A percentile compares a stretch with the other conserved stretches of the same genome.
Evolutionary conservation across 768 basidiomycete species (phyloP).

Genomic region (Panus rudis): DNA sequence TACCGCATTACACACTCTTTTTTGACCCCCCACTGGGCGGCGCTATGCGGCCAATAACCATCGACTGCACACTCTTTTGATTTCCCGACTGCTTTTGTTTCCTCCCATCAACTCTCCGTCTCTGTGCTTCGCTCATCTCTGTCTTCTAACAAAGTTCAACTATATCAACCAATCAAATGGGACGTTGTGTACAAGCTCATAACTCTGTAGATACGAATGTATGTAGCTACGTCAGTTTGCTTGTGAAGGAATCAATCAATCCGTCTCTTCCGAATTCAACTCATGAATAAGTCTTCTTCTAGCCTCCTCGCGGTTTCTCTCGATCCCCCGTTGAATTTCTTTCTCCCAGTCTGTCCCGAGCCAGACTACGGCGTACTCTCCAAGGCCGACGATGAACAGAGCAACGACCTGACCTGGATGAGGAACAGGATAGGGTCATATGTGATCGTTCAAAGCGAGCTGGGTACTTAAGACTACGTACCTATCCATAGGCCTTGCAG

Average conservation of each 20-base stretch:
- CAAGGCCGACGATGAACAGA: conserved; percentile 61
- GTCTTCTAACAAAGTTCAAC: too few species aligned
- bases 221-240: background rate
- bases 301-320: conserved; percentile 23
- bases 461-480: conserved; percentile 4
- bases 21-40: too few species aligned
- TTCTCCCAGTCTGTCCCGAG: conserved; percentile 42
- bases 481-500: conserved; percentile 49
- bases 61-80: too few species aligned
- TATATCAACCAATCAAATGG: background rate
- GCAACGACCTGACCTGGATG: conserved; percentile 62
- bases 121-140: too few species aligned
- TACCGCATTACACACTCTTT: too few species aligned
- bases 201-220: background rate
- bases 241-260: background rate
- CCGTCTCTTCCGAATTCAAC: background rate
- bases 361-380: conserved; percentile 60
- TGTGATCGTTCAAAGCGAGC: background rate
- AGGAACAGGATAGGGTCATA: conserved; percentile 10
- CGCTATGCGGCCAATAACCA: too few species aligned
- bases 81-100: background rate
- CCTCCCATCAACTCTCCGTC: too few species aligned
- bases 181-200: background rate
- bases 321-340: conserved; percentile 35
- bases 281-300: conserved; percentile 15